These are phyloP conservation scores for Exophiala aquamarina DNA, from an alignment of 2,329 filamentous ascomycete genomes.

Conservation along the genomic window DNA sequence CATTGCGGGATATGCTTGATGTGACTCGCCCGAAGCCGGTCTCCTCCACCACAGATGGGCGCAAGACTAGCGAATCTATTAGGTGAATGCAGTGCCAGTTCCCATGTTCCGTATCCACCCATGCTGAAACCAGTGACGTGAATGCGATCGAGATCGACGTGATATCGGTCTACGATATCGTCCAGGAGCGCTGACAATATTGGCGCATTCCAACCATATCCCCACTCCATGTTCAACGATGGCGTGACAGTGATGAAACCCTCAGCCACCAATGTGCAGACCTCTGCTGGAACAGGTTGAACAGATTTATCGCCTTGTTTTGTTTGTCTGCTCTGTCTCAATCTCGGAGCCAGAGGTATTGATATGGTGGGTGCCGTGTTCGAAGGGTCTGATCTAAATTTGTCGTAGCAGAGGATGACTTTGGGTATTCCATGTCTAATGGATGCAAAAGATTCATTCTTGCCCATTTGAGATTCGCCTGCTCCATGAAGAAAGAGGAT, in stretches of 20 bases:
- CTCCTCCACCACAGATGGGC: constrained; percentile 20
- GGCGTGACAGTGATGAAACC: constrained; percentile 22
- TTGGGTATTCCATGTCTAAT: constrained; percentile 20
- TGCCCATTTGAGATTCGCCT: constrained; percentile 16
- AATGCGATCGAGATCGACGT: constrained; percentile 17
- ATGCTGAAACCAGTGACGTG: constrained; percentile 23
- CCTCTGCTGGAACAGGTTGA: constrained; percentile 13
- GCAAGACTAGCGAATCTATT: constrained; percentile 18
- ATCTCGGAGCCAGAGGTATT: constrained; percentile 11
- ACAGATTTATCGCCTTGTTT: constrained; percentile 14
- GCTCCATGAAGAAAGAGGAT: constrained; percentile 22
- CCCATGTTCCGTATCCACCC: constrained; percentile 22
- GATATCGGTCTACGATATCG: constrained; percentile 20
- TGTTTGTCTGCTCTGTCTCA: constrained; percentile 10
- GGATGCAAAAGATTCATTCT: constrained; percentile 15
- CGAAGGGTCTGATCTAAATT: constrained; percentile 12
- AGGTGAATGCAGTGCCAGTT: constrained; percentile 16
- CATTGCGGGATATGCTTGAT: constrained; percentile 23
- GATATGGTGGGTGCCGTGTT: constrained; percentile 7
- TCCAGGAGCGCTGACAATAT: constrained; percentile 19
- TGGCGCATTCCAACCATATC: constrained; percentile 20
- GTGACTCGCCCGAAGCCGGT: constrained; percentile 7
- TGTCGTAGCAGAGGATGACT: constrained; percentile 22
- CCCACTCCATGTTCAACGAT: constrained; percentile 18
- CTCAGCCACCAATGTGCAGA: constrained; percentile 15